phyloP scores from a whole-genome alignment of 805 yeast species.

The Spathaspora girioi region DNA sequence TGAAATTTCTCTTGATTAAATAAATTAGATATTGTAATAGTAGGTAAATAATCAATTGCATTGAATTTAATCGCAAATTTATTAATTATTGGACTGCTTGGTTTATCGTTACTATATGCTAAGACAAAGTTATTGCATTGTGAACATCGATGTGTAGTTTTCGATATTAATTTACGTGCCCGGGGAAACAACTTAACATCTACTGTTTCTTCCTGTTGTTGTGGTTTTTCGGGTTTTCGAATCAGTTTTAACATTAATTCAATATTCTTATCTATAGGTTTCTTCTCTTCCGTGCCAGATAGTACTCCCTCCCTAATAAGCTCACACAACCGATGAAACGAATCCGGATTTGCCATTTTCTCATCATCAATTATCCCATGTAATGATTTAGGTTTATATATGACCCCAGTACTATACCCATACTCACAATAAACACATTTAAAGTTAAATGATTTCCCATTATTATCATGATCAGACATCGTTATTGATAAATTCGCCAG shows the following conservation, averaged over 20 bases:
- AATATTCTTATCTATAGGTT: neutral
- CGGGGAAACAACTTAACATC: slow-evolving; percentile 14
- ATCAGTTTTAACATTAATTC: neutral
- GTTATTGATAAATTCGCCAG: slow-evolving; percentile 21
- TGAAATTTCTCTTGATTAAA: neutral
- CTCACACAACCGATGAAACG: slow-evolving; percentile 3
- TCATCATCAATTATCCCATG: slow-evolving; percentile 14
- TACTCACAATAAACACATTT: slow-evolving; percentile 35
- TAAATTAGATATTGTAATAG: slow-evolving; percentile 16
- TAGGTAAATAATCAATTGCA: slow-evolving; percentile 34
- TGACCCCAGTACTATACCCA: slow-evolving; percentile 29
- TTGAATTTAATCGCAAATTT: slow-evolving; percentile 28
- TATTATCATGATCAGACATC: slow-evolving; percentile 10
- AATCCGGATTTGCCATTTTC: slow-evolving; percentile 1
- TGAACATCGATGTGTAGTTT: slow-evolving; percentile 23
- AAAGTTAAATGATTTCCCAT: slow-evolving; percentile 34
- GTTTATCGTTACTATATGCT: slow-evolving; percentile 22
- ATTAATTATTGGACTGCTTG: slow-evolving; percentile 15
- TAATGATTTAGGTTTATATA: slow-evolving; percentile 41
- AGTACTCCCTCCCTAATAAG: slow-evolving; percentile 4
- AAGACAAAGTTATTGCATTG: slow-evolving; percentile 25
- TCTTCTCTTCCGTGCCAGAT: neutral
- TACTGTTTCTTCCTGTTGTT: neutral
- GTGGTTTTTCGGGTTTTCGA: neutral
- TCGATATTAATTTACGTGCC: slow-evolving; percentile 21